Percentiles rank a stretch among this genome's conserved stretches.
These are phyloP conservation scores for Fonsecaea nubica DNA, from an alignment of 2,329 filamentous ascomycete species.

Conservation along the genomic window DNA sequence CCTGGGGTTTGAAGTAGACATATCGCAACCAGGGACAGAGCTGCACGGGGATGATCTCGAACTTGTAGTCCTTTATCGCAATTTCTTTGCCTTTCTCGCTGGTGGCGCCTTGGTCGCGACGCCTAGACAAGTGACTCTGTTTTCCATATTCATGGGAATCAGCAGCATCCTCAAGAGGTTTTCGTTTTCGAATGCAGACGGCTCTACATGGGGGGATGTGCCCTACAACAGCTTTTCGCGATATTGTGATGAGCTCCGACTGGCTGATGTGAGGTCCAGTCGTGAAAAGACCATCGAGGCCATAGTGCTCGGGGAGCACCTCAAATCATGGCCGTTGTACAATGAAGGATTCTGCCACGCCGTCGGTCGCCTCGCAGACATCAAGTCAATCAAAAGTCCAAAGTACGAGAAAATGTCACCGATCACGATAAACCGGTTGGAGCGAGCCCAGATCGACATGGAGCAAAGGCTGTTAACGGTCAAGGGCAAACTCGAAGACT, in stretches of 20 bases:
- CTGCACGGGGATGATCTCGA: slow-evolving; percentile 60
- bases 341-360: slow-evolving; percentile 91
- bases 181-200: slow-evolving; percentile 67
- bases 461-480: slow-evolving; percentile 73
- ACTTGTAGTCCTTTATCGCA: slow-evolving; percentile 65
- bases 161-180: slow-evolving; percentile 63
- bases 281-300: slow-evolving; percentile 89
- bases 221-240: slow-evolving; percentile 58
- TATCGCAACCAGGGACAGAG: slow-evolving; percentile 45
- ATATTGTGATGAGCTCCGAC: slow-evolving; percentile 76
- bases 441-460: slow-evolving; percentile 81
- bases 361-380: slow-evolving; percentile 79
- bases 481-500: slow-evolving; percentile 77
- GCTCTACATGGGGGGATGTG: slow-evolving; percentile 68
- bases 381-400: slow-evolving; percentile 71
- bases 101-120: slow-evolving; percentile 68
- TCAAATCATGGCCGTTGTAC: slow-evolving; percentile 82
- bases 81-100: slow-evolving; percentile 69
- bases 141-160: slow-evolving; percentile 68
- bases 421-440: slow-evolving; percentile 77
- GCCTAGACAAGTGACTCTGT: slow-evolving; percentile 60
- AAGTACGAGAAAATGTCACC: slow-evolving; percentile 73
- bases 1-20: slow-evolving; percentile 61
- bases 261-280: slow-evolving; percentile 81
- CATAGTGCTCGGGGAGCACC: slow-evolving; percentile 84